Conservation (phyloP, 345 rosid genomes). For the Syzygium grande region DNA sequence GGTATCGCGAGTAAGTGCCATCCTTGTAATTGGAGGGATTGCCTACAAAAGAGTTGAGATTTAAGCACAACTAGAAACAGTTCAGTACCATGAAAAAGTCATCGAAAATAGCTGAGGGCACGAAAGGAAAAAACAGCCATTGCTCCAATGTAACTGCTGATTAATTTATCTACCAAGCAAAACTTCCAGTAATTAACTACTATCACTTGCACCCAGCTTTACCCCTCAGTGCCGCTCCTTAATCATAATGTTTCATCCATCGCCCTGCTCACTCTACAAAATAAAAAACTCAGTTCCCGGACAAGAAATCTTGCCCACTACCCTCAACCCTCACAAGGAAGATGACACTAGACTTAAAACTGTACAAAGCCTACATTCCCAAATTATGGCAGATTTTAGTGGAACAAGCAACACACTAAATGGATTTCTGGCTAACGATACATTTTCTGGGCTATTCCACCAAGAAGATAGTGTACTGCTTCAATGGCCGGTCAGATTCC, state of each 20-base stretch:
- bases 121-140: background rate
- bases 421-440: background rate
- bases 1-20: slow-evolving; percentile 96
- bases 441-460: background rate
- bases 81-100: background rate
- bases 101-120: background rate
- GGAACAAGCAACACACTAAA: background rate
- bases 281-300: background rate
- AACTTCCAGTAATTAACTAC: background rate
- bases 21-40: slow-evolving; percentile 84
- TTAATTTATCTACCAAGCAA: background rate
- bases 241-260: background rate
- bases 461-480: background rate
- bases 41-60: slow-evolving; percentile 36
- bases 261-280: background rate
- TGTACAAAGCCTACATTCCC: background rate
- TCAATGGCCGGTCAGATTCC: background rate
- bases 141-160: background rate
- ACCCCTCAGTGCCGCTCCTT: background rate
- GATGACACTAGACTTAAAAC: background rate
- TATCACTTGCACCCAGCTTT: background rate
- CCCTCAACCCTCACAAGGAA: background rate
- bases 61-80: background rate
- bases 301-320: background rate
- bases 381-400: background rate